phyloP scores from a whole-genome alignment of 371 early-diverging fungal genomes.

The Mucor piriformis region DNA sequence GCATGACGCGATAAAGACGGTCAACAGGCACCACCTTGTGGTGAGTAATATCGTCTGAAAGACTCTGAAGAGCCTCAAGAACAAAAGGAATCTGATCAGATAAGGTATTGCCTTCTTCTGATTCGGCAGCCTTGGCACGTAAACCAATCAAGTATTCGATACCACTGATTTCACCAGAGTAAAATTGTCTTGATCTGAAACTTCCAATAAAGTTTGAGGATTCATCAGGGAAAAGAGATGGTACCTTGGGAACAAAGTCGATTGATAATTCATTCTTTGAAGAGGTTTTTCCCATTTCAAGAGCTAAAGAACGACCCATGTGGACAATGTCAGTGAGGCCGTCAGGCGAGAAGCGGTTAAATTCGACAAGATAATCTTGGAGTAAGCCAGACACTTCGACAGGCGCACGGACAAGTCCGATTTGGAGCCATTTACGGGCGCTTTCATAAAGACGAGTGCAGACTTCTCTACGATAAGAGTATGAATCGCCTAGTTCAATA shows the following conservation, averaged over 20 bases:
- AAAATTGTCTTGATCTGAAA: conserved; percentile 59
- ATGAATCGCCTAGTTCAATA: conserved; percentile 77
- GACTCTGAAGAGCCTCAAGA: conserved; percentile 36
- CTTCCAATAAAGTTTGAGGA: conserved; percentile 63
- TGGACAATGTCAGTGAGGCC: conserved; percentile 59
- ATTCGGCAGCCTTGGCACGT: conserved; percentile 9
- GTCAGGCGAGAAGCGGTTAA: conserved; percentile 55
- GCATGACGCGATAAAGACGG: conserved; percentile 52
- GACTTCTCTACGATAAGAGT: conserved; percentile 72
- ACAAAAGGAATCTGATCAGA: conserved; percentile 49
- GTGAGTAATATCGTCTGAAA: conserved; percentile 48
- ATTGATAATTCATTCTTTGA: conserved; percentile 49
- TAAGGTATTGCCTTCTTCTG: conserved; percentile 16
- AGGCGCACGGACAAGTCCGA: conserved; percentile 53
- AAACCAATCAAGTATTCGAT: conserved; percentile 38
- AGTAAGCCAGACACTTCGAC: conserved; percentile 66
- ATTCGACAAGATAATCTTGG: conserved; percentile 69
- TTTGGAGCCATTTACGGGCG: conserved; percentile 71
- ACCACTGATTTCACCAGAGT: conserved; percentile 67
- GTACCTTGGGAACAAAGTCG: conserved; percentile 52
- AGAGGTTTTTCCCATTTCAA: conserved; percentile 69
- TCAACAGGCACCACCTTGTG: conserved; percentile 46
- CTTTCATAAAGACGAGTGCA: conserved; percentile 64
- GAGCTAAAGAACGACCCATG: conserved; percentile 75
- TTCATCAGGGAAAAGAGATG: conserved; percentile 53